Evolutionary conservation across 2,329 filamentous ascomycete species (phyloP).

Genomic region (Aspergillus viridinutans): DNA sequence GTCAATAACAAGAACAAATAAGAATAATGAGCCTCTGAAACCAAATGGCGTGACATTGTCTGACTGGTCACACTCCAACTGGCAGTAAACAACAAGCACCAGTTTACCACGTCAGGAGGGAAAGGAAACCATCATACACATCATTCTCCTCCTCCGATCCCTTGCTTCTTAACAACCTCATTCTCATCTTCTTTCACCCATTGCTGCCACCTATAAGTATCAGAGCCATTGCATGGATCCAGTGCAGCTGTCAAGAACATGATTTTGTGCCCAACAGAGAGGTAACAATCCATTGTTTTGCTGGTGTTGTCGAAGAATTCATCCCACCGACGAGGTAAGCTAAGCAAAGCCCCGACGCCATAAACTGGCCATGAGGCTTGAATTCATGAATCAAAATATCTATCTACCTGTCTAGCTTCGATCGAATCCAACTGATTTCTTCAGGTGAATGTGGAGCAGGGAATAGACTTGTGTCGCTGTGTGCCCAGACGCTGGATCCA

Average conservation of each 20-base stretch:
- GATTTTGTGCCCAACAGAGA: not conserved
- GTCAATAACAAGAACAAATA: not conserved
- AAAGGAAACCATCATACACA: not conserved
- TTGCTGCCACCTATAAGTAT: not conserved
- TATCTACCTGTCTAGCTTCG: not conserved
- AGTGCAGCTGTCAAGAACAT: not conserved
- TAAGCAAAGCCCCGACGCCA: not conserved
- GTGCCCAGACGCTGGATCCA: conserved; percentile 12
- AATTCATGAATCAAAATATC: not conserved
- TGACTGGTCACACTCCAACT: not conserved
- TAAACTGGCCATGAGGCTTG: not conserved
- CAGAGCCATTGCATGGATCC: not conserved
- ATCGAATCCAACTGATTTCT: not conserved
- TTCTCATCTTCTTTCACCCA: not conserved
- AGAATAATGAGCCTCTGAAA: not conserved
- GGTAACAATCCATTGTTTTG: not conserved
- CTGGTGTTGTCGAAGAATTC: not conserved
- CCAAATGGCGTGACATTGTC: not conserved
- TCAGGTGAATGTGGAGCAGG: conserved; percentile 21
- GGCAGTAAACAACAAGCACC: not conserved
- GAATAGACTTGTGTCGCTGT: conserved; percentile 14
- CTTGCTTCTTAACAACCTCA: not conserved
- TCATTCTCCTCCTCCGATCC: not conserved
- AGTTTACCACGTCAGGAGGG: not conserved
- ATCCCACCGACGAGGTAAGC: not conserved